phyloP scores from a whole-genome alignment of 1,139 yeast species.

The Taphrina deformans region DNA sequence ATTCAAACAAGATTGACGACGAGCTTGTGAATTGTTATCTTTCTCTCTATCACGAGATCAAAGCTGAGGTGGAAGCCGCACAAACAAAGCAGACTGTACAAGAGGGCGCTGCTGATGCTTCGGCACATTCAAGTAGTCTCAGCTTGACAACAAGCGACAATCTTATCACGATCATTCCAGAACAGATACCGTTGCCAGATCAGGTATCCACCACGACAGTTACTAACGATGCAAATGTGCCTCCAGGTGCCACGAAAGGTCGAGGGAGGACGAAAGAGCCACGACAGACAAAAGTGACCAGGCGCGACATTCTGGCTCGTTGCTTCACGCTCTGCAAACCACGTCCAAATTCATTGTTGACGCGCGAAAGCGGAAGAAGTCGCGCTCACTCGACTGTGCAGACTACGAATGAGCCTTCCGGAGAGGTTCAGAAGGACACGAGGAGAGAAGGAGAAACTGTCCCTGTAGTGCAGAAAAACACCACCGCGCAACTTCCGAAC shows the following conservation, averaged over 20 bases:
- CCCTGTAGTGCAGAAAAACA: too few relatives aligned
- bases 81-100: neutral
- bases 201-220: neutral
- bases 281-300: neutral
- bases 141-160: too few relatives aligned
- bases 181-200: too few relatives aligned
- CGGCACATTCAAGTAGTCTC: too few relatives aligned
- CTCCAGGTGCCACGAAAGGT: neutral
- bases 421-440: neutral
- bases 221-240: neutral
- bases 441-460: neutral
- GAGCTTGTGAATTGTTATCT: constrained; percentile 33
- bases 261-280: constrained; percentile 8
- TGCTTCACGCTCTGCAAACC: constrained; percentile 23
- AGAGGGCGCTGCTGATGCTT: too few relatives aligned
- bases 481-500: too few relatives aligned
- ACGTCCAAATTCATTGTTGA: neutral
- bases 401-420: neutral
- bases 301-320: constrained; percentile 19
- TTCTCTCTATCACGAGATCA: constrained; percentile 4
- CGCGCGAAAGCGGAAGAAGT: neutral
- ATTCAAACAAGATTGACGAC: constrained; percentile 33
- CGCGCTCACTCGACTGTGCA: neutral
- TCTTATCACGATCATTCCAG: too few relatives aligned
- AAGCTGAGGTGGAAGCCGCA: neutral